phyloP scores from a whole-genome alignment of 768 basidiomycete species.

The Mrakia frigida region DNA sequence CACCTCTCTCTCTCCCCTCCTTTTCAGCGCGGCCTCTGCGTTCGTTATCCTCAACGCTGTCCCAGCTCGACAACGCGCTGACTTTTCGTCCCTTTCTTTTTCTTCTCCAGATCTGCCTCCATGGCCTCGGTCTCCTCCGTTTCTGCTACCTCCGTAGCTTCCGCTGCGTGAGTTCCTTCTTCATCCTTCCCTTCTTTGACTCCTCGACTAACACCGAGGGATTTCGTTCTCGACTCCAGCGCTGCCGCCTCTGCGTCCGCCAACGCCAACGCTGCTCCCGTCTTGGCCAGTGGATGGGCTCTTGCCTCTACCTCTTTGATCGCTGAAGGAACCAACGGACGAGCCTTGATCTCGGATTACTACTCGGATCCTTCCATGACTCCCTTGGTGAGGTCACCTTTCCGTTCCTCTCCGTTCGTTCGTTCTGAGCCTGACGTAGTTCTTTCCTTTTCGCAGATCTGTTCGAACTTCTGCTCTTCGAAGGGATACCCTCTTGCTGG shows the following conservation, averaged over 20 bases:
- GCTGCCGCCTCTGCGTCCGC: too few relatives aligned
- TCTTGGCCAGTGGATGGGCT: background rate
- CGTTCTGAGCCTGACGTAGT: background rate
- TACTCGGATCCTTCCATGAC: background rate
- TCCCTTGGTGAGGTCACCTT: background rate
- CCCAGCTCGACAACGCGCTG: too few relatives aligned
- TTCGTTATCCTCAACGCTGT: too few relatives aligned
- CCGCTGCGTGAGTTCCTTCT: too few relatives aligned
- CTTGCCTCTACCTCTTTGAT: background rate
- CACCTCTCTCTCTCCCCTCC: too few relatives aligned
- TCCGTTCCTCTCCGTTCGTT: background rate
- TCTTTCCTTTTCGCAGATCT: background rate
- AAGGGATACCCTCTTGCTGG: constrained; percentile 2
- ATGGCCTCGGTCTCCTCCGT: too few relatives aligned
- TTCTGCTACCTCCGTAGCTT: too few relatives aligned
- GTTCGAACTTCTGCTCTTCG: background rate
- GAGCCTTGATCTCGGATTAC: constrained; percentile 28
- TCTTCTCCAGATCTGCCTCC: too few relatives aligned
- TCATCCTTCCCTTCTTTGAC: too few relatives aligned
- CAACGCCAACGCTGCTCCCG: background rate
- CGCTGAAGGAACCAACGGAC: constrained; percentile 8
- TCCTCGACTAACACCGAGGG: too few relatives aligned
- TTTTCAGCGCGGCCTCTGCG: background rate
- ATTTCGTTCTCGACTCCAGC: too few relatives aligned
- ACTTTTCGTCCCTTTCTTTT: too few relatives aligned